Evolutionary conservation across 2,329 filamentous ascomycete genomes (phyloP).

Genomic region (Pyricularia sp.): DNA sequence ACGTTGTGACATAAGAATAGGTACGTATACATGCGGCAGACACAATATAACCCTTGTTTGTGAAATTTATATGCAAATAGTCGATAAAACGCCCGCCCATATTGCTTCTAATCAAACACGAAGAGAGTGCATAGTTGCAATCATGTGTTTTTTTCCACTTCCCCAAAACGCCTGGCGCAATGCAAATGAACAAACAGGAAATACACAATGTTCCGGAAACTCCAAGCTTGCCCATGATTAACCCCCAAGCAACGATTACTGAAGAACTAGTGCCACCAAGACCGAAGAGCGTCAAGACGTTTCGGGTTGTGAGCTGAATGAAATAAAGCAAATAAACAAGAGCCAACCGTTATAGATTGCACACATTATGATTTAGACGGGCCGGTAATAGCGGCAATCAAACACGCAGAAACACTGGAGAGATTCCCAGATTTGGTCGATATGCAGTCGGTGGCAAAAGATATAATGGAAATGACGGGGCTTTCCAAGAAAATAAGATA

Average conservation of each 20-base stretch:
- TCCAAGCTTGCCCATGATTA: background rate
- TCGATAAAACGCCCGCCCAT: background rate
- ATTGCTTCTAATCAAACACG: background rate
- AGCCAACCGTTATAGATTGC: background rate
- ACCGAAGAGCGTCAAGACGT: background rate
- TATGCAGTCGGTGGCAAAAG: background rate
- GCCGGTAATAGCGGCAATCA: background rate
- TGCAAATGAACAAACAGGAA: background rate
- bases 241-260: background rate
- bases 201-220: background rate
- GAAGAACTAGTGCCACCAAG: background rate
- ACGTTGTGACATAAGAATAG: background rate
- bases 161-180: slow-evolving; percentile 1
- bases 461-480: background rate
- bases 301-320: background rate
- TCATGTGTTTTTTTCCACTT: background rate
- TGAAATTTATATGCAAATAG: background rate
- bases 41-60: background rate
- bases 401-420: background rate
- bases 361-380: slow-evolving; percentile 1
- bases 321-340: background rate
- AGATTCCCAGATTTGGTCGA: background rate
- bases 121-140: background rate
- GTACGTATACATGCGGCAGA: background rate
- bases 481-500: background rate